A percentile compares a stretch with the other conserved stretches of the same genome.
Evolutionary conservation across 176 grass and related monocot genomes (phyloP).

Genomic region (Sorghum bicolor): Sorghum_bicolor_NCBIv3 NC_012873.2:58987501-58988000

Average conservation of each 20-base stretch:
- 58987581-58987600: slow-evolving; percentile 88
- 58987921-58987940: neutral
- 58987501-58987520: slow-evolving; percentile 90
- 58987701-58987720: slow-evolving; percentile 42
- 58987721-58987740: slow-evolving; percentile 62
- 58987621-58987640: slow-evolving; percentile 50
- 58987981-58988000: slow-evolving; percentile 12
- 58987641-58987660: slow-evolving; percentile 56
- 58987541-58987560: slow-evolving; percentile 98
- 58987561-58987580: slow-evolving; percentile 96
- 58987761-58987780: neutral
- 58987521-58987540: slow-evolving; percentile 99
- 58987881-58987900: neutral
- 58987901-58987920: neutral
- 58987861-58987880: neutral
- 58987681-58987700: slow-evolving; percentile 51
- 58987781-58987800: slow-evolving; percentile 6
- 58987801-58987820: neutral
- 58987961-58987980: neutral
- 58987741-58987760: slow-evolving; percentile 59
- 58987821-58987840: neutral
- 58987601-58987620: slow-evolving; percentile 67
- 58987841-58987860: neutral
- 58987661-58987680: slow-evolving; percentile 51
- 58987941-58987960: neutral